These are phyloP conservation scores for Adenanthera pavonina DNA, from an alignment of 306 rosid genomes.

Conservation along the genomic window DNA sequence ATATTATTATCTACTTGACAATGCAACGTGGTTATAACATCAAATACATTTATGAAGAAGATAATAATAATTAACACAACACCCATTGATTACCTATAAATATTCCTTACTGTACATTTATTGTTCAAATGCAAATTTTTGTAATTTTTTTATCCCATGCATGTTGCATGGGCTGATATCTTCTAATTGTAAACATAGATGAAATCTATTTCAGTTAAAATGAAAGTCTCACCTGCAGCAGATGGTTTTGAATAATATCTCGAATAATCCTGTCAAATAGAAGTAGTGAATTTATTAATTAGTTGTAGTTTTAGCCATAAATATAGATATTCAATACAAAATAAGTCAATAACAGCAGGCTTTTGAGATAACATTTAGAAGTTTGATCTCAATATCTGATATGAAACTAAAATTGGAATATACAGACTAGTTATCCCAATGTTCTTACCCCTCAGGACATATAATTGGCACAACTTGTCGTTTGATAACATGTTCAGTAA, in stretches of 20 bases:
- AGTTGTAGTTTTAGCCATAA: conserved; percentile 16
- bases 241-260: conserved; percentile 96
- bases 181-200: not conserved
- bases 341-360: conserved; percentile 5
- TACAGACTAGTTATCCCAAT: conserved; percentile 15
- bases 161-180: too few relatives aligned
- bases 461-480: conserved; percentile 25
- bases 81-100: too few relatives aligned
- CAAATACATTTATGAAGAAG: too few relatives aligned
- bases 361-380: conserved; percentile 6
- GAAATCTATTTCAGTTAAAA: conserved; percentile 33
- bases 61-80: too few relatives aligned
- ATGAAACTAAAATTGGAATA: conserved; percentile 25
- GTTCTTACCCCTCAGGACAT: conserved; percentile 29
- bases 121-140: too few relatives aligned
- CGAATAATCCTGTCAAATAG: conserved; percentile 82
- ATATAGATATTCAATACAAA: conserved; percentile 23
- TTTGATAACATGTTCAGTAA: conserved; percentile 15
- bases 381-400: conserved; percentile 11
- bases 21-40: conserved; percentile 6
- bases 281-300: conserved; percentile 13
- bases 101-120: too few relatives aligned
- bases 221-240: conserved; percentile 77
- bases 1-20: conserved; percentile 24
- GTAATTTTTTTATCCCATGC: too few relatives aligned